phyloP scores from a whole-genome alignment of 1,284 basidiomycete species.

The Moesziomyces antarcticus region DNA sequence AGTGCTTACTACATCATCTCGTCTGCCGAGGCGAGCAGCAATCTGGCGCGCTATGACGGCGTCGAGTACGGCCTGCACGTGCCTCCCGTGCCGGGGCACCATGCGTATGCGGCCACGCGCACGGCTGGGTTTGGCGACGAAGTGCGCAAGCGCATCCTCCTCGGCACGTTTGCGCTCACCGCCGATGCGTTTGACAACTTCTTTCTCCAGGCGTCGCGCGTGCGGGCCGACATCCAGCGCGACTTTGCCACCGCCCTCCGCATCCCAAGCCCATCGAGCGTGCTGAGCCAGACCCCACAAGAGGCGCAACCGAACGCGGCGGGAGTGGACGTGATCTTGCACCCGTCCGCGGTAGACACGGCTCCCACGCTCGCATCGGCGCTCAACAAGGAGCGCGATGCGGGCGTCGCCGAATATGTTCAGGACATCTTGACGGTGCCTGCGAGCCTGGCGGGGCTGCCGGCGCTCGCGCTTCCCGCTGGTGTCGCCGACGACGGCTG shows the following conservation, averaged over 20 bases:
- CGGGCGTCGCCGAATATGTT: conserved; percentile 73
- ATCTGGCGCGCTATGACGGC: conserved; percentile 90
- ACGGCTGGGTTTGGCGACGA: conserved; percentile 81
- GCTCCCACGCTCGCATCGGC: conserved; percentile 50
- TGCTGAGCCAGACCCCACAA: neutral
- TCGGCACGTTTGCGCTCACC: conserved; percentile 90
- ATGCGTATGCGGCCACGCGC: conserved; percentile 67
- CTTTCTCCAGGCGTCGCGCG: conserved; percentile 87
- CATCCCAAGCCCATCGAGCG: conserved; percentile 68
- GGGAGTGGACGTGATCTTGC: conserved; percentile 81
- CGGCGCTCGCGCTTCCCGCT: conserved; percentile 81
- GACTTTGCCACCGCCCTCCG: conserved; percentile 82
- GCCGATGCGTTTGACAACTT: conserved; percentile 96
- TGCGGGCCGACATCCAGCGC: conserved; percentile 77
- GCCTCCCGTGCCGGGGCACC: conserved; percentile 10
- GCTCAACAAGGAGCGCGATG: conserved; percentile 1
- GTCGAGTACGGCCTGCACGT: conserved; percentile 72
- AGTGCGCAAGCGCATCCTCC: conserved; percentile 85
- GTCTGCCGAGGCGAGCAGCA: conserved; percentile 92
- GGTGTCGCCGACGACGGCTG: conserved; percentile 70
- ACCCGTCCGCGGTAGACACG: conserved; percentile 71
- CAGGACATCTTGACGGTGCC: conserved; percentile 94
- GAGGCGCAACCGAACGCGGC: conserved; percentile 17
- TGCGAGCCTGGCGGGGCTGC: conserved; percentile 87
- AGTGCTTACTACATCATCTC: conserved; percentile 96